Evolutionary conservation across 2,329 filamentous ascomycete genomes (phyloP), one percentile per base, ranked within the genome.

Genomic region (Alternaria brassicae): DNA sequence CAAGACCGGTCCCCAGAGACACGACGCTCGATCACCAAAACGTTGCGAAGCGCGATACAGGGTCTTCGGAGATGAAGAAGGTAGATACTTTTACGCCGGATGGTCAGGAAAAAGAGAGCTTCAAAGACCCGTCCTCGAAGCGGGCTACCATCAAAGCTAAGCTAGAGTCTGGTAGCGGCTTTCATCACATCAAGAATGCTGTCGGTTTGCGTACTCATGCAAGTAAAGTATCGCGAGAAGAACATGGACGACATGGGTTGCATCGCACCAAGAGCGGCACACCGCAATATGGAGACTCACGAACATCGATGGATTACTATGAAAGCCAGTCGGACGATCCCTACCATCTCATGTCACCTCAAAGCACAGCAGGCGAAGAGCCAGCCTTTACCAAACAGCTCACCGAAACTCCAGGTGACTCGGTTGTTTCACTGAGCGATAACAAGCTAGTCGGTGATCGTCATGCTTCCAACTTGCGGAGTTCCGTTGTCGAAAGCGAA

Each of bases 131-230:
- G 21, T 75, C 87, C 23, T 86, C 88, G 28, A 88, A 85, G 66
- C 67, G 74, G 32, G 86, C 86, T 0, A 85, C 92, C 15, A 90
- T 93, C 76, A 95, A 91, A 75, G 91, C 87, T 5, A 90, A 90
- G 65, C 91, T 86, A 62, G 92, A 96, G 77, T 91, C 92, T 44
- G 88, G 90, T 45, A 92, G 90, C 56, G 92, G 93, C 0, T 84
- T 97, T 56, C 91, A 91, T 2, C 88, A 91, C 34, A 93, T 97
- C 75, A 93, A 93, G 72, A 92, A 94, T 72, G 92, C 89, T 3
- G 90, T 97, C 34, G 91, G 91, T 32, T 72, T 81, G 34, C 77
- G 79, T 21, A 76, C 74, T 12, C 79, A 82, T 62, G 74, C 80
- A 17, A 72, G 75, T 32, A 81, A 77, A 52, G 61, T 74, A 12